phyloP scores from a whole-genome alignment of 768 basidiomycete genomes.

The Strobilomyces dryophilus region DNA sequence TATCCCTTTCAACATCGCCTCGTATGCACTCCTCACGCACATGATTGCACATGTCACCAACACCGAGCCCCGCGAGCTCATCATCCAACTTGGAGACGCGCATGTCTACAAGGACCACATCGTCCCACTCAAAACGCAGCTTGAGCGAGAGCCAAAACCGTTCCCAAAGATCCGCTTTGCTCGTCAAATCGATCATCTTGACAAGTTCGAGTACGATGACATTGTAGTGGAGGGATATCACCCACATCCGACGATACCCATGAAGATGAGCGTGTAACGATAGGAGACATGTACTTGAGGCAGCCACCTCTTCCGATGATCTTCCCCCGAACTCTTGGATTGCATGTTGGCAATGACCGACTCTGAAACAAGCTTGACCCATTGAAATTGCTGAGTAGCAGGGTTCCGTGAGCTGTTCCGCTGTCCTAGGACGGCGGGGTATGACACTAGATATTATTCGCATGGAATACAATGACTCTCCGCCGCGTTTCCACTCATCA shows the following conservation, averaged over 20 bases:
- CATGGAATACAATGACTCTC: no score
- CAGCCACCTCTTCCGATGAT: no score
- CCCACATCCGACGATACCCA: slow-evolving; percentile 77
- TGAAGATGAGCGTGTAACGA: slow-evolving; percentile 90
- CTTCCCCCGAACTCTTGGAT: no score
- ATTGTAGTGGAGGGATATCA: slow-evolving; percentile 85
- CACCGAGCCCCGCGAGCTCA: slow-evolving; percentile 82
- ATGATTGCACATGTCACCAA: slow-evolving; percentile 94
- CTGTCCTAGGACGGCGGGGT: no score
- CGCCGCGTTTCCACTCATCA: no score
- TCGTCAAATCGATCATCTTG: slow-evolving; percentile 65
- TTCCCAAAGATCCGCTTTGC: slow-evolving; percentile 83
- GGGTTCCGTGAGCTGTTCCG: no score
- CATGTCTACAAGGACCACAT: slow-evolving; percentile 95
- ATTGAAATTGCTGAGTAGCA: no score
- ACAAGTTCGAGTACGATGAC: slow-evolving; percentile 77
- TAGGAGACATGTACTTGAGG: neutral
- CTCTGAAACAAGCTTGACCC: no score
- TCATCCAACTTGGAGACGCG: slow-evolving; percentile 96
- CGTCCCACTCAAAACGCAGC: slow-evolving; percentile 77
- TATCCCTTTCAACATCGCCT: slow-evolving; percentile 99
- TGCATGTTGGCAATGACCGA: no score
- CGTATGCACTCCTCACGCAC: slow-evolving; percentile 94
- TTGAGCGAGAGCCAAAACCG: slow-evolving; percentile 68
- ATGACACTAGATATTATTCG: no score